phyloP scores from a whole-genome alignment of 2,329 filamentous ascomycete species.

The Botryotinia globosa region DNA sequence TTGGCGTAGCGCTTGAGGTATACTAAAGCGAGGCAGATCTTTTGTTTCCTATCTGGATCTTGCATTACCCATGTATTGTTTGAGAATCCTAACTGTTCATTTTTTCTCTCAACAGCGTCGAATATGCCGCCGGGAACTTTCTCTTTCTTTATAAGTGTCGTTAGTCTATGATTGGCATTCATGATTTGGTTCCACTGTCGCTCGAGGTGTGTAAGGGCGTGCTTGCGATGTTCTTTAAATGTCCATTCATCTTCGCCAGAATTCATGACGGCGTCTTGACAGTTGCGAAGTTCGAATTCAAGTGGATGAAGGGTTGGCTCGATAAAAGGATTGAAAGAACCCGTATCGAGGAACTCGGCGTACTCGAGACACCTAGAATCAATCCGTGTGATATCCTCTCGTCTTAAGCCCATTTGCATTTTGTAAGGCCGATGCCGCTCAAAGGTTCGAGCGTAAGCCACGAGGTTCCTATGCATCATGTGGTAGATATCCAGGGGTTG shows the following conservation, averaged over 20 bases:
- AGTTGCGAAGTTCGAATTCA: constrained; percentile 3
- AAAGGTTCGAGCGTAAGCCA: constrained; percentile 20
- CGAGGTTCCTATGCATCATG: constrained; percentile 13
- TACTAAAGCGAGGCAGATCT: not conserved
- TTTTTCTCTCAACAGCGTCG: not conserved
- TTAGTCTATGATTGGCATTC: not conserved
- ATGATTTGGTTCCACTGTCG: not conserved
- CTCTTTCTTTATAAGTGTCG: not conserved
- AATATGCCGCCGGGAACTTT: constrained; percentile 2
- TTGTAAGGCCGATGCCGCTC: constrained; percentile 15
- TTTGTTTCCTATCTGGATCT: not conserved
- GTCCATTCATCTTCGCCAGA: not conserved
- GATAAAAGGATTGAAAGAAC: not conserved
- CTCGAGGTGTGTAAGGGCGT: not conserved
- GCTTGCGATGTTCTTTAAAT: constrained; percentile 4
- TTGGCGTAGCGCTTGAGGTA: constrained; percentile 5
- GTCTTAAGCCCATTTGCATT: constrained; percentile 17
- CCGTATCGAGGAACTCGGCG: not conserved
- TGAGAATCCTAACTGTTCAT: not conserved
- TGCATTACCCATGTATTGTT: no score
- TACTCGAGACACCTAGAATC: not conserved
- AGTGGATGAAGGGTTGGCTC: constrained; percentile 16
- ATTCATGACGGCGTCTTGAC: not conserved
- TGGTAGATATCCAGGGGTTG: not conserved
- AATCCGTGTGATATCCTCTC: constrained; percentile 1